Conservation (phyloP, 1,284 basidiomycete species). For the Grifola frondosa region DNA sequence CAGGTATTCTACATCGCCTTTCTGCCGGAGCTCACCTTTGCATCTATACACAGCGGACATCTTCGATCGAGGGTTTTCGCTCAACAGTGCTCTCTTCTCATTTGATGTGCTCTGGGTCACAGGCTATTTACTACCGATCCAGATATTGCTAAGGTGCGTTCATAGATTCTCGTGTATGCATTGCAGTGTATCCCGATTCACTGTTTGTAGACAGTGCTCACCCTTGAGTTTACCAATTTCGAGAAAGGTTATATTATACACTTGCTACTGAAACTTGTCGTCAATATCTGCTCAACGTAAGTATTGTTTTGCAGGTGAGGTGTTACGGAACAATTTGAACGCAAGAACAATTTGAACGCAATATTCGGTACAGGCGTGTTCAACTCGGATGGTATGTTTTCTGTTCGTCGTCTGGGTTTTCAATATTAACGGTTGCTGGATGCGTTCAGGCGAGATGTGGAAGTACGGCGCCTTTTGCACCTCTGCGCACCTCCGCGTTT, state of each 20-base stretch:
- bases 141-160: slow-evolving; percentile 1
- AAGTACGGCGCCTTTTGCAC: slow-evolving; percentile 18
- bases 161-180: not conserved
- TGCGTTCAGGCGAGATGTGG: slow-evolving; percentile 27
- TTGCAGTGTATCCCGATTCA: not conserved
- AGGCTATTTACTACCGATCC: slow-evolving; percentile 1
- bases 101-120: not conserved
- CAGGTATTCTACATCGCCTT: no score
- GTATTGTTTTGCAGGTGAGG: slow-evolving; percentile 1
- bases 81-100: not conserved
- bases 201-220: slow-evolving; percentile 10
- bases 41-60: not conserved
- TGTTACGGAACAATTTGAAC: slow-evolving; percentile 15
- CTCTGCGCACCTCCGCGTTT: no score
- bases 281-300: not conserved
- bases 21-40: not conserved
- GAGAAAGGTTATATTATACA: slow-evolving; percentile 17
- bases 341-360: slow-evolving; percentile 24
- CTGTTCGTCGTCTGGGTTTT: not conserved
- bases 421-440: not conserved
- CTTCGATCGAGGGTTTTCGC: no score
- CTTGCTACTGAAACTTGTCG: no score
- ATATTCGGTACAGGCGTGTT: slow-evolving; percentile 46
- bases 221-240: slow-evolving; percentile 19
- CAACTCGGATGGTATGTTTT: slow-evolving; percentile 26